These are phyloP conservation scores for Auriculariales sp. DNA, from an alignment of 768 basidiomycete species.

Conservation along the genomic window DNA sequence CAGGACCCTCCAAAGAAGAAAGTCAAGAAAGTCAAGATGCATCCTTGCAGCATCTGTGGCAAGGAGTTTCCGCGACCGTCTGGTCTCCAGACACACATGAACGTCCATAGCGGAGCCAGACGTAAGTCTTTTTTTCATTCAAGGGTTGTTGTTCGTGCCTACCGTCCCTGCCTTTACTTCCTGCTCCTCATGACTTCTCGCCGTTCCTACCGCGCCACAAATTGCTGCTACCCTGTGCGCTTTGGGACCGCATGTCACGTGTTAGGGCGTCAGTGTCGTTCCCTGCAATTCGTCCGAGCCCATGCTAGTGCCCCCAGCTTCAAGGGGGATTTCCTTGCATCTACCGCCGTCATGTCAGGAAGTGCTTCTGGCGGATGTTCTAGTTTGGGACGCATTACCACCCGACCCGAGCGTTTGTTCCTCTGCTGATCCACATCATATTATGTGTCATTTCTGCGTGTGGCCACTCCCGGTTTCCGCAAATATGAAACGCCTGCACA, in stretches of 20 bases:
- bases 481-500: too few species aligned
- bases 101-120: slow-evolving; percentile 36
- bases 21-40: slow-evolving; percentile 38
- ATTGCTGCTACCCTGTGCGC: neutral
- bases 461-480: too few species aligned
- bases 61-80: slow-evolving; percentile 45
- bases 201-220: neutral
- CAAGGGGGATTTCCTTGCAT: too few species aligned
- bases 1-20: slow-evolving; percentile 10
- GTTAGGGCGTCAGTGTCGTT: too few species aligned
- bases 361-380: too few species aligned
- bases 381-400: too few species aligned
- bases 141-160: neutral
- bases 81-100: slow-evolving; percentile 43
- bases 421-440: too few species aligned
- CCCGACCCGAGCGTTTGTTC: too few species aligned
- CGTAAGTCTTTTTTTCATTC: slow-evolving; percentile 22
- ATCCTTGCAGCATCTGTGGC: slow-evolving; percentile 31
- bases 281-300: too few species aligned
- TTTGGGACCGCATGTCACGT: neutral
- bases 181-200: neutral
- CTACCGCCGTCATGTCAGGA: too few species aligned
- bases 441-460: too few species aligned
- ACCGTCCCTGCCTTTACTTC: neutral
- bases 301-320: too few species aligned